Evolutionary conservation across 345 rosid species (phyloP), one percentile per base, ranked within the genome.

Genomic region (Pistacia atlantica): DNA sequence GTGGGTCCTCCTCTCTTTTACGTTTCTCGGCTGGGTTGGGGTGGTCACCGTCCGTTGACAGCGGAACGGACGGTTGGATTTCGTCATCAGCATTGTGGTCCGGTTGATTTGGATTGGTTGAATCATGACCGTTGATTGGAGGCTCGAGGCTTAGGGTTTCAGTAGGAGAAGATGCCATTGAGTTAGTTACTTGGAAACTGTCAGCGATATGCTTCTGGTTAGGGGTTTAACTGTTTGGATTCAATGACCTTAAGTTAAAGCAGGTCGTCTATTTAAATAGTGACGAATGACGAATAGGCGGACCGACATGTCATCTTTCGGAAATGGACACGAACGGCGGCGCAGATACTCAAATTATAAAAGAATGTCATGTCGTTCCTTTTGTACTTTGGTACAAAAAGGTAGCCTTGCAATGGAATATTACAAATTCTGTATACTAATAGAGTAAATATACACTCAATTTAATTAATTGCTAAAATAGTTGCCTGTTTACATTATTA

Each of bases 1-100:
- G 52, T 45, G 64, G 78, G 58, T 37, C 80, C 1, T 83, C 89
- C 20, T 72, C 89, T 54, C 93, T 88, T 84, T 92, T 95, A 38
- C 98, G 92, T 80, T 93, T 93, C 78, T 87, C 95, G 0, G 86
- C 80, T 2, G 75, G 69, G 72, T 71, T 71, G 66, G 10, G 42
- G 51, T 75, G 28, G 73, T 75, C 48, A 28, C 69, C 82, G 16
- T 71, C 78, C 52, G 75, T 25, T 13, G 87, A 54, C 68, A 66
- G 78, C 9, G 82, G 65, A 79, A 69, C 65, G 74, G 80, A 73
- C 37, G 78, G 75, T 64, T 35, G 82, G 72, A 71, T 49, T 73
- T 66, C 55, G 13, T 18, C 20, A 3, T 67, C 12, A 31, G 64
- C 51, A 13, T 59, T 8, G 38, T 9, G 66, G 11, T 71, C 61